Evolutionary conservation across 163 green algal species (phyloP).

Genomic region (Trebouxiophyceae sp.): DNA sequence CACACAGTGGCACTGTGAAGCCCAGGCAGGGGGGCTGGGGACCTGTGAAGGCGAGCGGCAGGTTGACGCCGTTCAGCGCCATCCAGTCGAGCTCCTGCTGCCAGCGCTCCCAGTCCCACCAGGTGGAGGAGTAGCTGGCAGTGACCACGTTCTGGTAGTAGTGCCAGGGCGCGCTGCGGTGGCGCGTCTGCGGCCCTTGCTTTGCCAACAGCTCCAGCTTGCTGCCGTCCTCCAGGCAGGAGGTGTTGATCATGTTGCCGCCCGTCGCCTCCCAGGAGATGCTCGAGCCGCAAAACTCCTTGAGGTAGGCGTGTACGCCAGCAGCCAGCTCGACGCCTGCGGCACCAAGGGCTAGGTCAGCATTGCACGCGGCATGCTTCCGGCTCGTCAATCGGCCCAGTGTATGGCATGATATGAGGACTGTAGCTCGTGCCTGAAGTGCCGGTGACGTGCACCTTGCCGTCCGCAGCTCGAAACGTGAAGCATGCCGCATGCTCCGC

Average conservation of each 20-base stretch:
- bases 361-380: too few species aligned
- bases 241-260: constrained; percentile 18
- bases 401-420: too few species aligned
- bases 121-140: constrained; percentile 30
- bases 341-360: too few species aligned
- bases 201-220: too few species aligned
- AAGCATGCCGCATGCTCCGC: too few species aligned
- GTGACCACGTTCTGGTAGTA: constrained; percentile 52
- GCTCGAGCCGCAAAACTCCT: constrained; percentile 22
- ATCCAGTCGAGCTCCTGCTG: constrained; percentile 49
- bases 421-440: too few species aligned
- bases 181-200: too few species aligned
- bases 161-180: constrained; percentile 15
- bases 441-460: too few species aligned
- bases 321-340: constrained; percentile 28
- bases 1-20: neutral
- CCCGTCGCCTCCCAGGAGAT: constrained; percentile 28
- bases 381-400: too few species aligned
- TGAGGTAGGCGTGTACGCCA: constrained; percentile 39
- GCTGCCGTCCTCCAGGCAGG: constrained; percentile 4
- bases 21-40: too few species aligned
- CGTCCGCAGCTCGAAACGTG: too few species aligned
- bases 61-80: constrained; percentile 46
- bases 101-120: constrained; percentile 44
- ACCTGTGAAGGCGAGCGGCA: constrained; percentile 28